Conservation (phyloP, 345 rosid species). For the Dipteronia sinensis region DNA sequence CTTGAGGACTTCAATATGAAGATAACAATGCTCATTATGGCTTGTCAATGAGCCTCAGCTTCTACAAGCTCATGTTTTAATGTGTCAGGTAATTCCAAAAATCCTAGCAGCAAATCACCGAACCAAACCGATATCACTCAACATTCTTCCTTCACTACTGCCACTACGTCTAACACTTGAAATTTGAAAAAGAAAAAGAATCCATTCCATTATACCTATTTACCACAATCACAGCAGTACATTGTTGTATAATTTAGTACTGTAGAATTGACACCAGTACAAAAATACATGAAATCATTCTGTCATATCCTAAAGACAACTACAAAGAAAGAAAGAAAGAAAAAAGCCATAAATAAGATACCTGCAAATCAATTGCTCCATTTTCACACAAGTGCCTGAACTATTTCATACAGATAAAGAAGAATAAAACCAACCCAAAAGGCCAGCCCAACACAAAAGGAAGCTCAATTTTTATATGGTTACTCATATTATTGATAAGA, state of each 20-base stretch:
- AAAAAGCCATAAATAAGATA: neutral
- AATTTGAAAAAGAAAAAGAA: neutral
- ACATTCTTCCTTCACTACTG: neutral
- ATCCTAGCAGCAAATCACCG: no score
- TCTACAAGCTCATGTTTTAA: no score
- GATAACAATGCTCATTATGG: no score
- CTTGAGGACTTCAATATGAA: no score
- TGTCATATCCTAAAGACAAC: neutral
- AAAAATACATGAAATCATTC: neutral
- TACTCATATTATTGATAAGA: neutral
- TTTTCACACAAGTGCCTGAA: conserved; percentile 20
- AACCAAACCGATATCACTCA: no score
- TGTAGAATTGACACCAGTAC: neutral
- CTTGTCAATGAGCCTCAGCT: no score
- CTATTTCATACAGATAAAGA: neutral
- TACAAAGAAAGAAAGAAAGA: neutral
- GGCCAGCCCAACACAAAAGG: conserved; percentile 11
- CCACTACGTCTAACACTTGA: neutral
- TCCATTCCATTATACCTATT: neutral
- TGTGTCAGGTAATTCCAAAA: no score
- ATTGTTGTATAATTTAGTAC: neutral
- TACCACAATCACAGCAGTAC: neutral
- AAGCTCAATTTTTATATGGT: conserved; percentile 6
- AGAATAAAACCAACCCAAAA: neutral
- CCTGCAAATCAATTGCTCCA: conserved; percentile 1